These are phyloP conservation scores for Tulasnella sp. DNA, from an alignment of 768 basidiomycete species.

Conservation along the genomic window DNA sequence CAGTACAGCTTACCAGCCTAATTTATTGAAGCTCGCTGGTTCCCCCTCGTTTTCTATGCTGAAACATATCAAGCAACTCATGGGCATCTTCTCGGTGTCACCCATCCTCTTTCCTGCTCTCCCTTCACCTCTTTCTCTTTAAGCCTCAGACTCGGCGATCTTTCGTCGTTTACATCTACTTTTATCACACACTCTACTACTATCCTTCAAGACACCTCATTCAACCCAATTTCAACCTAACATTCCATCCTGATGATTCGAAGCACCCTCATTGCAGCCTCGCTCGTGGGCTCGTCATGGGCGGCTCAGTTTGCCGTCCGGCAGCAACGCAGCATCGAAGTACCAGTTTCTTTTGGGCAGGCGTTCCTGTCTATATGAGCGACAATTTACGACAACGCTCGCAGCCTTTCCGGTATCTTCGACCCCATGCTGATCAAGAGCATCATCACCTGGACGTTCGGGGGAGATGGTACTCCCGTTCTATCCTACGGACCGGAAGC, in stretches of 20 bases:
- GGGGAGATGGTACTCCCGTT: constrained; percentile 34
- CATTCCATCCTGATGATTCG: not conserved
- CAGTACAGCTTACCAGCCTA: too few relatives aligned
- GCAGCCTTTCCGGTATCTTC: constrained; percentile 22
- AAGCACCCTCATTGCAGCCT: not conserved
- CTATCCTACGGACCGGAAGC: constrained; percentile 32
- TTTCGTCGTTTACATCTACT: not conserved
- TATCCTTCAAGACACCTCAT: not conserved
- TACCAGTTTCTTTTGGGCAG: constrained; percentile 12
- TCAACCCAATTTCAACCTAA: not conserved
- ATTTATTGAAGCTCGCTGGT: too few relatives aligned
- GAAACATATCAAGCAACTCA: too few relatives aligned
- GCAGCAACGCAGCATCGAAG: constrained; percentile 10
- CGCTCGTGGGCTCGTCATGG: constrained; percentile 1
- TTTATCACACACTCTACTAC: not conserved
- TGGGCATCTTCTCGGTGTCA: too few relatives aligned
- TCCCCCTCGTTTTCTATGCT: too few relatives aligned
- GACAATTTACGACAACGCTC: constrained; percentile 23
- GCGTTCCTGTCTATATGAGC: too few relatives aligned
- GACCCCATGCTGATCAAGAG: constrained; percentile 30
- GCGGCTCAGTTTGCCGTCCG: constrained; percentile 3
- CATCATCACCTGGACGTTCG: constrained; percentile 32
- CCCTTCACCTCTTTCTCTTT: not conserved
- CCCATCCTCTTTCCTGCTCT: not conserved
- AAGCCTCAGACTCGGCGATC: not conserved